A percentile compares a stretch with the other conserved stretches of the same genome.
Evolutionary conservation across 2,329 filamentous ascomycete species (phyloP).

Genomic region (Phaeosphaeriaceae sp.): DNA sequence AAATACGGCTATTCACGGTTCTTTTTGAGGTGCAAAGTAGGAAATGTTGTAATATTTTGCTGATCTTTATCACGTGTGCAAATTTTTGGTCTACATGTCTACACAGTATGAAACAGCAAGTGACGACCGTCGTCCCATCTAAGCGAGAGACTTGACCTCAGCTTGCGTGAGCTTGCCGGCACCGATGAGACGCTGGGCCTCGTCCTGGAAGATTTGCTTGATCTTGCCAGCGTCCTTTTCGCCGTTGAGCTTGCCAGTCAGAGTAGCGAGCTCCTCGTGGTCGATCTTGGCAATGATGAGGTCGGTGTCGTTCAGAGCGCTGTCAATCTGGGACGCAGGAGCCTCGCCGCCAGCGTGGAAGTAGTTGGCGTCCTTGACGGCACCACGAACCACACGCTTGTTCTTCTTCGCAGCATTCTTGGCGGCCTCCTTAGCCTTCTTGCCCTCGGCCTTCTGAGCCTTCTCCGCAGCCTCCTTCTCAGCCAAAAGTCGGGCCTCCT

Average conservation of each 20-base stretch:
- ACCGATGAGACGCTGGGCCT: slow-evolving; percentile 78
- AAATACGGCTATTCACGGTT: too few relatives aligned
- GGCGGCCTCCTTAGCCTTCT: slow-evolving; percentile 98
- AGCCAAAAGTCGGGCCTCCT: slow-evolving; percentile 79
- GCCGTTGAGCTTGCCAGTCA: slow-evolving; percentile 81
- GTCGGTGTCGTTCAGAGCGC: slow-evolving; percentile 85
- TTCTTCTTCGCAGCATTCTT: slow-evolving; percentile 99
- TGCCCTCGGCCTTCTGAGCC: slow-evolving; percentile 78
- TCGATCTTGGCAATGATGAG: slow-evolving; percentile 87
- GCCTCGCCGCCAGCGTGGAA: slow-evolving; percentile 75
- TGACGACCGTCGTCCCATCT: slow-evolving; percentile 10
- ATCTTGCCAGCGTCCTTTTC: slow-evolving; percentile 83
- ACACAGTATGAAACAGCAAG: slow-evolving; percentile 18
- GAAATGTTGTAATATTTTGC: too few relatives aligned
- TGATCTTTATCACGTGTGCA: neutral
- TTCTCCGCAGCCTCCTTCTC: slow-evolving; percentile 90
- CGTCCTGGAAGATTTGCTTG: slow-evolving; percentile 80
- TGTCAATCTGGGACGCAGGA: slow-evolving; percentile 79
- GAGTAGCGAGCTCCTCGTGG: slow-evolving; percentile 83
- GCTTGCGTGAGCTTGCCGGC: slow-evolving; percentile 87
- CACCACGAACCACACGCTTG: slow-evolving; percentile 93
- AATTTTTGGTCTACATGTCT: slow-evolving; percentile 24
- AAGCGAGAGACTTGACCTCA: slow-evolving; percentile 73
- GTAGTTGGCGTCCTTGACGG: slow-evolving; percentile 98
- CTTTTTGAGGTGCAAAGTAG: too few relatives aligned